These are phyloP conservation scores for Neovahlkampfia damariscottae DNA, from an alignment of 78 protist species.

Conservation along the genomic window DNA sequence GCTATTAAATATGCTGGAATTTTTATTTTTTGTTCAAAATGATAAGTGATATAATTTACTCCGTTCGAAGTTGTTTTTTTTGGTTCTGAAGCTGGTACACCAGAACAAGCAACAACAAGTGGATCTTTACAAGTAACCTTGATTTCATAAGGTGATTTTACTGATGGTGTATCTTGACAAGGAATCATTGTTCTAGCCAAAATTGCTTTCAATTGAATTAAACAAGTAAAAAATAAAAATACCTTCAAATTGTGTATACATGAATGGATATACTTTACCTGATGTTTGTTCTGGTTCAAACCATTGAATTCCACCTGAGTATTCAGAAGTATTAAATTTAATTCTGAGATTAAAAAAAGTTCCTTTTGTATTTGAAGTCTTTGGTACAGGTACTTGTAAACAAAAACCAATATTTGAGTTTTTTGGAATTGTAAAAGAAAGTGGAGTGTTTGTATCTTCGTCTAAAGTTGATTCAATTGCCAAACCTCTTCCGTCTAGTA, in stretches of 20 bases:
- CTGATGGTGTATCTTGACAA: neutral
- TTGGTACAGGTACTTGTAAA: neutral
- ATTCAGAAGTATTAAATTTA: neutral
- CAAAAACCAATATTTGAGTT: neutral
- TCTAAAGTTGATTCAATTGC: neutral
- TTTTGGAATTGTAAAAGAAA: neutral
- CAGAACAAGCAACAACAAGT: neutral
- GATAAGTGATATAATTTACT: neutral
- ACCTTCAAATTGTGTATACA: neutral
- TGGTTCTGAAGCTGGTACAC: neutral
- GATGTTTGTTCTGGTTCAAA: neutral
- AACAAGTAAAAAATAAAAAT: too few relatives aligned
- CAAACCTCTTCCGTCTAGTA: neutral
- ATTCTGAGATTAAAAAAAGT: neutral
- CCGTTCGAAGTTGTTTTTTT: neutral
- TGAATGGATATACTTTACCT: neutral
- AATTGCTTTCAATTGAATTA: too few relatives aligned
- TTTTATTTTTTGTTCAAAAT: constrained; percentile 14
- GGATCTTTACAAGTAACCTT: neutral
- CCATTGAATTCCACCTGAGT: neutral
- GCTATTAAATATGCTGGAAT: constrained; percentile 31
- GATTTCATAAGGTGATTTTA: neutral
- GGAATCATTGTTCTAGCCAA: constrained; percentile 4
- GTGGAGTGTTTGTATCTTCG: neutral
- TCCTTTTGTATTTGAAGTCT: neutral